Percentiles rank a stretch among this genome's conserved stretches.
phyloP scores from a whole-genome alignment of 306 rosid genomes.

The Cicer yamashitae region DNA sequence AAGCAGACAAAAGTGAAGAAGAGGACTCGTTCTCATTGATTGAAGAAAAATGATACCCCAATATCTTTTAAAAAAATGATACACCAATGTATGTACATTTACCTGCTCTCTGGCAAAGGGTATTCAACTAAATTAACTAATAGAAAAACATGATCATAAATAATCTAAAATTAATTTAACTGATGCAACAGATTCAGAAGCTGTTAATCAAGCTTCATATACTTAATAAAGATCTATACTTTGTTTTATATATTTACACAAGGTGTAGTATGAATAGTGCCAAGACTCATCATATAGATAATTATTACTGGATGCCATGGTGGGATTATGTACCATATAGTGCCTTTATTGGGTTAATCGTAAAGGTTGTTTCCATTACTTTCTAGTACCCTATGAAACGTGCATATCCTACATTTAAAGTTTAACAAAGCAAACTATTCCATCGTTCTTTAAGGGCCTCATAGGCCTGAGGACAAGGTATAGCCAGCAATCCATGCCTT shows the following conservation, averaged over 20 bases:
- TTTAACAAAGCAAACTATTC: constrained; percentile 65
- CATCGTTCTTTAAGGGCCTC: constrained; percentile 74
- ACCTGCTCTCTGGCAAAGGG: too few relatives aligned
- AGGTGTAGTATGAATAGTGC: constrained; percentile 10
- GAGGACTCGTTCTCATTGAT: too few relatives aligned
- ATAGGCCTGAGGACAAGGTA: constrained; percentile 65
- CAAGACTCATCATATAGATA: constrained; percentile 42
- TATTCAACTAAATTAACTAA: neutral
- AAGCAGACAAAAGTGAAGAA: too few relatives aligned
- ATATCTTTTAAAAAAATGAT: too few relatives aligned
- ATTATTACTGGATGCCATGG: constrained; percentile 23
- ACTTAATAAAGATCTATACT: constrained; percentile 3
- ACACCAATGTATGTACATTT: too few relatives aligned
- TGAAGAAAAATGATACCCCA: too few relatives aligned
- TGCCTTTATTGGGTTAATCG: constrained; percentile 8
- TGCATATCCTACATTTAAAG: constrained; percentile 20
- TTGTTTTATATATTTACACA: constrained; percentile 7
- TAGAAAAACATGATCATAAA: neutral
- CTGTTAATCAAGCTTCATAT: neutral
- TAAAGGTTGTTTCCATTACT: neutral
- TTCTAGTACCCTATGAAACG: constrained; percentile 5
- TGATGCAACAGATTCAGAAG: neutral
- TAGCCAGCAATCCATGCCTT: constrained; percentile 56
- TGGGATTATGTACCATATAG: constrained; percentile 18
- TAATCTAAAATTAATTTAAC: neutral